Conservation (phyloP, 2,329 filamentous ascomycete species). For the Teratosphaeria gauchensis region DNA sequence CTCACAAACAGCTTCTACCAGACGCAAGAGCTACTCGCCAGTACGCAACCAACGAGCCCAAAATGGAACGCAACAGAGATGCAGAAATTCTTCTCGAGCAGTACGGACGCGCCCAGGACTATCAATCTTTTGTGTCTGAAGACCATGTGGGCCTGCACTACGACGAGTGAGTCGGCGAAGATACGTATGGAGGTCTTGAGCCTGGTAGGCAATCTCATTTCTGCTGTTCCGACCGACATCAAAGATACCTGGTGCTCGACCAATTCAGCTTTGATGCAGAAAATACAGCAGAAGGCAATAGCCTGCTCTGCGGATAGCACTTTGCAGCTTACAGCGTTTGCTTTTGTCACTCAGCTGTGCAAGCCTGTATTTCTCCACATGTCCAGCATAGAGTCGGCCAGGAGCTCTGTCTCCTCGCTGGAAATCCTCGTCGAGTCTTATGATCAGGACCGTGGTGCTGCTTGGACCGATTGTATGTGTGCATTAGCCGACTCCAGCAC, state of each 20-base stretch:
- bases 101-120: conserved; percentile 23
- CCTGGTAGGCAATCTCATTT: conserved; percentile 21
- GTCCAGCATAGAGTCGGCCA: conserved; percentile 4
- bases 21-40: conserved; percentile 22
- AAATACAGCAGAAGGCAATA: conserved; percentile 25
- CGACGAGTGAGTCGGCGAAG: conserved; percentile 7
- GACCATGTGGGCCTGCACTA: conserved; percentile 21
- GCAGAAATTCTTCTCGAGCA: conserved; percentile 24
- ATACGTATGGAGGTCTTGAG: conserved; percentile 15
- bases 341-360: conserved; percentile 17
- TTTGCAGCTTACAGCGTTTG: conserved; percentile 18
- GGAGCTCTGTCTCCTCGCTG: neutral
- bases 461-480: conserved; percentile 1
- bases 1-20: conserved; percentile 17
- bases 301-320: conserved; percentile 9
- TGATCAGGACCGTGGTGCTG: neutral
- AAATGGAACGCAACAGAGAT: conserved; percentile 22
- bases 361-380: conserved; percentile 16
- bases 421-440: neutral
- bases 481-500: conserved; percentile 1
- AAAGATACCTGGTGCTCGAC: conserved; percentile 22
- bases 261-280: conserved; percentile 22
- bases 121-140: conserved; percentile 25
- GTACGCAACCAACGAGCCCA: conserved; percentile 14
- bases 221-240: conserved; percentile 18